phyloP scores from a whole-genome alignment of 305 asterid genomes.

The Fraxinus paxiana region DNA sequence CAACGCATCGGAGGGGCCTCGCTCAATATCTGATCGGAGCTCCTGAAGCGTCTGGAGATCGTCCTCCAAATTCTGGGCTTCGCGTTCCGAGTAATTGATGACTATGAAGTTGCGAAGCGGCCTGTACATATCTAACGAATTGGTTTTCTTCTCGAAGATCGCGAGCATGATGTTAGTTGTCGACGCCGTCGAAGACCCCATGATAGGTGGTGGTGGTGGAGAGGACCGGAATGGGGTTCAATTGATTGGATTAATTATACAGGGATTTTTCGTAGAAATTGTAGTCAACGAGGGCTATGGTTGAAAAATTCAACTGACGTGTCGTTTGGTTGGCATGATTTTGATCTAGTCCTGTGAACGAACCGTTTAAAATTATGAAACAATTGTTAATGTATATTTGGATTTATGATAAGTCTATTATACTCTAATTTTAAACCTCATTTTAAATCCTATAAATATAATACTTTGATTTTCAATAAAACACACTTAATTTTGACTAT shows the following conservation, averaged over 20 bases:
- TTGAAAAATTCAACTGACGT: background rate
- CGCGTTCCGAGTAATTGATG: constrained; percentile 78
- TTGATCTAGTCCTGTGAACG: background rate
- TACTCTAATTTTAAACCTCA: no score
- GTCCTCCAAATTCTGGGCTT: constrained; percentile 85
- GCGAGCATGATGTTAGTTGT: constrained; percentile 75
- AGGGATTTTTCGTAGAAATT: background rate
- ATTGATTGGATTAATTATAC: background rate
- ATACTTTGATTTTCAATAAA: no score
- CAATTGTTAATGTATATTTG: no score
- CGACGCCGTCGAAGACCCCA: constrained; percentile 62
- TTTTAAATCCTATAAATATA: no score
- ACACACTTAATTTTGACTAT: no score
- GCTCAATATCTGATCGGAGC: constrained; percentile 68
- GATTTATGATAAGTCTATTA: no score
- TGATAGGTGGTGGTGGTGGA: constrained; percentile 35
- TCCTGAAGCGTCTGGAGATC: constrained; percentile 74
- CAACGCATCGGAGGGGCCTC: constrained; percentile 57
- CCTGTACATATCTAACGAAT: constrained; percentile 69
- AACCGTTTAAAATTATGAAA: no score
- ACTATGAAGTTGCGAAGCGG: constrained; percentile 82
- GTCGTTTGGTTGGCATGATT: background rate
- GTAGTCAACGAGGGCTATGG: background rate
- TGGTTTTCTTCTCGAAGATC: constrained; percentile 82
- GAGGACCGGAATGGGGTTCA: background rate